Conservation (phyloP, 805 yeast species). For the Sungouiozyma intestinalis region DNA sequence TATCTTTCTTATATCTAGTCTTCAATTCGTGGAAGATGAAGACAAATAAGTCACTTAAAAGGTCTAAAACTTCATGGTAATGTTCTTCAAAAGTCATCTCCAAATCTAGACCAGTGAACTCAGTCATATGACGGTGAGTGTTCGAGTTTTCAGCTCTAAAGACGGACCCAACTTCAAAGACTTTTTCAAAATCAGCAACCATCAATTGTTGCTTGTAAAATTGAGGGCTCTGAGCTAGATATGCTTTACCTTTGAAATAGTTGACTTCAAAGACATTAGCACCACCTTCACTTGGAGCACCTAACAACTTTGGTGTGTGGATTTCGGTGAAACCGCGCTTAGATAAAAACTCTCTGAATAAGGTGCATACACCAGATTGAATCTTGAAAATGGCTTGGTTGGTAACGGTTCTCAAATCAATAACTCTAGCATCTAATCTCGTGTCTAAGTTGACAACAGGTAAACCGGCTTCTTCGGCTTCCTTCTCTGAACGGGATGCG, state of each 20-base stretch:
- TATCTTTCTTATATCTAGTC: constrained; percentile 68
- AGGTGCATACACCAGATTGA: constrained; percentile 76
- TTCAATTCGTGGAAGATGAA: constrained; percentile 82
- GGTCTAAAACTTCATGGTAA: constrained; percentile 77
- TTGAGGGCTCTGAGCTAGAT: constrained; percentile 96
- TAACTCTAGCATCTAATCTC: constrained; percentile 87
- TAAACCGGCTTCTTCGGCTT: constrained; percentile 81
- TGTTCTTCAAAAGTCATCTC: constrained; percentile 98
- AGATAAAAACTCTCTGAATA: constrained; percentile 81
- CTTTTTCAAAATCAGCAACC: constrained; percentile 95
- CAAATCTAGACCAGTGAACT: constrained; percentile 91
- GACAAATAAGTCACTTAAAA: constrained; percentile 62
- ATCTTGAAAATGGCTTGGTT: constrained; percentile 96
- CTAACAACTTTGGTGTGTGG: constrained; percentile 92
- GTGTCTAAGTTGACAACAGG: constrained; percentile 96
- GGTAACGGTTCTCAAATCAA: constrained; percentile 92
- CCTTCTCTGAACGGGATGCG: constrained; percentile 89
- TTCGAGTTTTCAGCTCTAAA: constrained; percentile 99
- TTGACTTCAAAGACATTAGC: constrained; percentile 89
- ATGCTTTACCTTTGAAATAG: constrained; percentile 82
- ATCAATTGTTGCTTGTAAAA: constrained; percentile 95
- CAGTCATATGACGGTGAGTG: constrained; percentile 99
- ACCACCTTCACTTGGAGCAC: constrained; percentile 97
- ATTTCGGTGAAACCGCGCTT: constrained; percentile 70
- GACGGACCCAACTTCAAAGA: constrained; percentile 93